Evolutionary conservation across 2,329 filamentous ascomycete genomes (phyloP).

Genomic region (Alternaria dauci): DNA sequence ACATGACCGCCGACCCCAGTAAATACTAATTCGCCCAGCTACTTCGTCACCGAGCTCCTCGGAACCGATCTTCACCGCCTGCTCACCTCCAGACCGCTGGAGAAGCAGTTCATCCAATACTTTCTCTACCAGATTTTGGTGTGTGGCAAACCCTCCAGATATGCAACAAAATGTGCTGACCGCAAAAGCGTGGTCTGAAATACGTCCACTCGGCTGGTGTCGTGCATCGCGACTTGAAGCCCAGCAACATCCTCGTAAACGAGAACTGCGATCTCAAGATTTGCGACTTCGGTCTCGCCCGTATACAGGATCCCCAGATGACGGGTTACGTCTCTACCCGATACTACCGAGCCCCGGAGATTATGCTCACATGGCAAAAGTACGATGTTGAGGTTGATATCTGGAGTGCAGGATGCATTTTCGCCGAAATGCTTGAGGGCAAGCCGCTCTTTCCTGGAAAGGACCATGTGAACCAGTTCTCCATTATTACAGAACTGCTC

Average conservation of each 20-base stretch:
- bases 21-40: conserved; percentile 63
- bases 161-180: conserved; percentile 57
- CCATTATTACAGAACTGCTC: conserved; percentile 96
- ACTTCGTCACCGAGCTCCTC: conserved; percentile 97
- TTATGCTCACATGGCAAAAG: conserved; percentile 99
- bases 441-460: conserved; percentile 98
- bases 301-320: conserved; percentile 99
- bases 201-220: conserved; percentile 99
- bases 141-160: conserved; percentile 62
- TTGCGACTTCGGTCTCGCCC: conserved; percentile 96
- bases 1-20: background rate
- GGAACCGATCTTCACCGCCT: conserved; percentile 96
- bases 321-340: conserved; percentile 98
- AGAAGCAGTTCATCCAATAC: conserved; percentile 99
- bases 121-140: conserved; percentile 99
- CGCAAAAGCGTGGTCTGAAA: conserved; percentile 84
- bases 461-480: conserved; percentile 99
- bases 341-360: conserved; percentile 98
- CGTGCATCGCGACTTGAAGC: conserved; percentile 96
- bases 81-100: conserved; percentile 90
- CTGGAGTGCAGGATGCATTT: conserved; percentile 99
- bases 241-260: conserved; percentile 98
- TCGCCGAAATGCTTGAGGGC: conserved; percentile 98
- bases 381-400: conserved; percentile 99
- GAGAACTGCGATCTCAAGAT: conserved; percentile 99